Percentiles rank a stretch among this genome's conserved stretches.
These are phyloP conservation scores for Zoysia japonica DNA, from an alignment of 176 grass and related monocot genomes.

Conservation along the genomic window DNA sequence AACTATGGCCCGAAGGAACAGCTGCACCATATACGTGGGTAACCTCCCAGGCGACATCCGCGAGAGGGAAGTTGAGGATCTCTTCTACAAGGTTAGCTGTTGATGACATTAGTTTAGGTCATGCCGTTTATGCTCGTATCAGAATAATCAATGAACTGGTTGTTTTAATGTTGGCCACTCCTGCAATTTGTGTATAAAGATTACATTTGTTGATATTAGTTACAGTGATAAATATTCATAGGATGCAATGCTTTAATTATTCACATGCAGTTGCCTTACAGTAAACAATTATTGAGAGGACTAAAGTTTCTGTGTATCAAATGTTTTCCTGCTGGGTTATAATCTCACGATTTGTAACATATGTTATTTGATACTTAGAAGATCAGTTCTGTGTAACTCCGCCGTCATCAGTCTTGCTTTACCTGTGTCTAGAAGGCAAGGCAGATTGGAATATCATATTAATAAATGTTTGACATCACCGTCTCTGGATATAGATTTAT, in stretches of 20 bases:
- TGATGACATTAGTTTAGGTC: background rate
- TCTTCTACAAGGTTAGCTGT: slow-evolving; percentile 77
- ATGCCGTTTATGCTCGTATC: background rate
- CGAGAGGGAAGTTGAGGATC: slow-evolving; percentile 79
- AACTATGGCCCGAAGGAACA: slow-evolving; percentile 68
- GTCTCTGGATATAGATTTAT: slow-evolving; percentile 22
- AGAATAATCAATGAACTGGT: too few relatives aligned
- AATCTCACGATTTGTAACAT: background rate
- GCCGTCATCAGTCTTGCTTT: background rate
- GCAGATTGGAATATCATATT: background rate
- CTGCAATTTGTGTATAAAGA: background rate
- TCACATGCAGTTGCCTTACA: background rate
- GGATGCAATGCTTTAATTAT: background rate
- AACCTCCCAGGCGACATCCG: slow-evolving; percentile 85
- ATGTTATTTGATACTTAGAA: background rate
- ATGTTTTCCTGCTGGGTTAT: background rate
- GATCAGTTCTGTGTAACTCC: background rate
- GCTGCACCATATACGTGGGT: slow-evolving; percentile 81
- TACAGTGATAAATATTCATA: background rate
- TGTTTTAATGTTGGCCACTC: background rate
- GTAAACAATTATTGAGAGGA: background rate
- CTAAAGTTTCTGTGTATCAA: background rate
- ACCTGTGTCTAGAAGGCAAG: background rate
- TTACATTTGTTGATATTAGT: background rate
- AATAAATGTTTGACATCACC: background rate